Evolutionary conservation across 208 protist species (phyloP), one percentile per base, ranked within the genome.

Genomic region (Crithidia bombi): DNA sequence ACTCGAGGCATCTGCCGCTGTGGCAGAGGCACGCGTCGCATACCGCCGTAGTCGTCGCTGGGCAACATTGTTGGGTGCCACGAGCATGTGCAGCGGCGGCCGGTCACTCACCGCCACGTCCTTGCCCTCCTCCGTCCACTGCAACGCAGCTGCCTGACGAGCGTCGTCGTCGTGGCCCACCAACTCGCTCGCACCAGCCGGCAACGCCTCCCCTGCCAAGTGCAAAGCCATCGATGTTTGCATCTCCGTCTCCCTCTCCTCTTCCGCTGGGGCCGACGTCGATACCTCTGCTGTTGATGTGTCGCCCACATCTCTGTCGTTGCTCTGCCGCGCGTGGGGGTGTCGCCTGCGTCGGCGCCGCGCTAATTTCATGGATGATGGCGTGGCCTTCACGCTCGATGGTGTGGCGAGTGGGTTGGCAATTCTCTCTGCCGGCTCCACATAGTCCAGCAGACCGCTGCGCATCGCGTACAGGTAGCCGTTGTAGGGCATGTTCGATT

Each of bases 401-500:
- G 64, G 69, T 23, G 85, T 57, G 1, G 87, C 87, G 19, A 95
- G 68, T 26, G 90, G 90, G 73, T 93, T 90, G 11, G 59, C 25
- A 10, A 92, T 64, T 3, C 54, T 61, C 72, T 94, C 91, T 3
- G 85, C 66, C 36, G 85, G 76, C 50, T 64, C 65, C 10, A 93
- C 70, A 32, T 69, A 43, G 57, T 92, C 81, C 7, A 96, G 70
- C 46, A 90, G 61, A 12, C 84, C 83, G 56, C 85, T 91, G 9
- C 91, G 84, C 79, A 89, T 83, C 65, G 65, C 83, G 65, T 92
- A 96, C 64, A 96, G 67, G 66, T 91, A 86, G 19, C 88, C 89
- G 64, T 83, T 93, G 81, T 96, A 96, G 32, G 91, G 91, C 75
- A 93, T 85, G 75, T 93, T 94, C 23, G 84, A 91, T 71, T 93